Conservation (phyloP, 768 basidiomycete genomes). For the Chiua virens region DNA sequence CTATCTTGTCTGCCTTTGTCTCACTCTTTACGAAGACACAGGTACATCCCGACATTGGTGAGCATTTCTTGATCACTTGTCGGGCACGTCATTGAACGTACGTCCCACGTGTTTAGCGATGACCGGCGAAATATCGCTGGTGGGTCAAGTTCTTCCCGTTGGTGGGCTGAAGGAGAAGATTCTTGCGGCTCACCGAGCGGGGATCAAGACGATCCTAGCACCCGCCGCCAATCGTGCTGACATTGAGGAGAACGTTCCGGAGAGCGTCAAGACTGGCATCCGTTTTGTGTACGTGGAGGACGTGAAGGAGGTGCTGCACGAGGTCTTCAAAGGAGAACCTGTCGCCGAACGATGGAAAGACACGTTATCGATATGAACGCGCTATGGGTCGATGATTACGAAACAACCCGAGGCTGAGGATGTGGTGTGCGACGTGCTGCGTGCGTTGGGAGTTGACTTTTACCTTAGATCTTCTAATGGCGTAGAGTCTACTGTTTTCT, state of each 20-base stretch:
- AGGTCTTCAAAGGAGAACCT: conserved; percentile 73
- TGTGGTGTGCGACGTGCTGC: too few relatives aligned
- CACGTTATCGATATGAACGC: conserved; percentile 39
- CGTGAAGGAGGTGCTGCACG: conserved; percentile 83
- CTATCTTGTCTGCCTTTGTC: conserved; percentile 88
- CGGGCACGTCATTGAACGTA: neutral
- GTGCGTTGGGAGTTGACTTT: too few relatives aligned
- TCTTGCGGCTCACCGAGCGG: conserved; percentile 93
- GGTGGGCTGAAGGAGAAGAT: conserved; percentile 97
- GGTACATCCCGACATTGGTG: conserved; percentile 87
- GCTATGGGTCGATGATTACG: neutral
- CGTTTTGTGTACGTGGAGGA: conserved; percentile 95
- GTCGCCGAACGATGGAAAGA: conserved; percentile 68
- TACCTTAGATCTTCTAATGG: too few relatives aligned
- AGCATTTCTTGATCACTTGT: conserved; percentile 23
- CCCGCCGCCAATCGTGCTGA: conserved; percentile 89
- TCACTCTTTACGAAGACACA: conserved; percentile 84
- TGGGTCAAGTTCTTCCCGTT: conserved; percentile 94
- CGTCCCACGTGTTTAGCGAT: conserved; percentile 58
- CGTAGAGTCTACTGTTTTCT: too few relatives aligned
- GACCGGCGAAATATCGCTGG: conserved; percentile 97
- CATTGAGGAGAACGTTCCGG: conserved; percentile 96
- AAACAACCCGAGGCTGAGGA: too few relatives aligned
- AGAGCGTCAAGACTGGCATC: conserved; percentile 93
- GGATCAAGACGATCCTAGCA: conserved; percentile 88